These are phyloP conservation scores for Tylopilus balloui DNA, from an alignment of 768 basidiomycete species.

Conservation along the genomic window DNA sequence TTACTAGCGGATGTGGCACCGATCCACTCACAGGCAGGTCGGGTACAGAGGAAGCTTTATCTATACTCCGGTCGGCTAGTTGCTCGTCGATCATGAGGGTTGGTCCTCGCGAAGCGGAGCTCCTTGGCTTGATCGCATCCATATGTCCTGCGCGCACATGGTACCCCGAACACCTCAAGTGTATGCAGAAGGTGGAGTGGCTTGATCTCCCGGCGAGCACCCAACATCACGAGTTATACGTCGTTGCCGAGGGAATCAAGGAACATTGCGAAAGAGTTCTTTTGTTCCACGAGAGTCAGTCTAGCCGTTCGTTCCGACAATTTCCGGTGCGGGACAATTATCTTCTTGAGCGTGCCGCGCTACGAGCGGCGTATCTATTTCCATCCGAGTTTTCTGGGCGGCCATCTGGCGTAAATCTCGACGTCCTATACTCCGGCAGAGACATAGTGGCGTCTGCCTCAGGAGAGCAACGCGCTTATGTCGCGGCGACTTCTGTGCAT, in stretches of 20 bases:
- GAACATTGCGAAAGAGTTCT: slow-evolving; percentile 20
- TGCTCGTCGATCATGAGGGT: slow-evolving; percentile 40
- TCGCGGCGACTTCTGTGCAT: slow-evolving; percentile 5
- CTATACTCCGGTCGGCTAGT: slow-evolving; percentile 35
- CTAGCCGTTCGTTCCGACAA: not conserved
- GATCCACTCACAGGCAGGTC: slow-evolving; percentile 44
- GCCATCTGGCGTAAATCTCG: not conserved
- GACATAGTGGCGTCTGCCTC: not conserved
- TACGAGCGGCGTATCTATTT: slow-evolving; percentile 9
- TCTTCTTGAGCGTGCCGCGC: slow-evolving; percentile 18
- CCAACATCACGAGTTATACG: slow-evolving; percentile 31
- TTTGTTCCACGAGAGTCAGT: slow-evolving; percentile 5
- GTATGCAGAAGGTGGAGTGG: slow-evolving; percentile 42
- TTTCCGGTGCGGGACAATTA: slow-evolving; percentile 8
- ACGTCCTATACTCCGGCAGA: slow-evolving; percentile 14
- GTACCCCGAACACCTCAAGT: slow-evolving; percentile 34
- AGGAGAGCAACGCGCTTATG: slow-evolving; percentile 14
- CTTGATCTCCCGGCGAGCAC: slow-evolving; percentile 15
- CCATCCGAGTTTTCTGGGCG: slow-evolving; percentile 3
- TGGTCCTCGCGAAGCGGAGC: slow-evolving; percentile 22
- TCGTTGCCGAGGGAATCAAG: slow-evolving; percentile 27
- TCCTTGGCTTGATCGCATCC: slow-evolving; percentile 32
- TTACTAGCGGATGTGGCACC: slow-evolving; percentile 39
- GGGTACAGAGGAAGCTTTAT: slow-evolving; percentile 42
- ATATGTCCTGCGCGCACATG: slow-evolving; percentile 35